Evolutionary conservation across 108 stramenopile genomes (phyloP).

Genomic region (Discostella pseudostelligera): DNA sequence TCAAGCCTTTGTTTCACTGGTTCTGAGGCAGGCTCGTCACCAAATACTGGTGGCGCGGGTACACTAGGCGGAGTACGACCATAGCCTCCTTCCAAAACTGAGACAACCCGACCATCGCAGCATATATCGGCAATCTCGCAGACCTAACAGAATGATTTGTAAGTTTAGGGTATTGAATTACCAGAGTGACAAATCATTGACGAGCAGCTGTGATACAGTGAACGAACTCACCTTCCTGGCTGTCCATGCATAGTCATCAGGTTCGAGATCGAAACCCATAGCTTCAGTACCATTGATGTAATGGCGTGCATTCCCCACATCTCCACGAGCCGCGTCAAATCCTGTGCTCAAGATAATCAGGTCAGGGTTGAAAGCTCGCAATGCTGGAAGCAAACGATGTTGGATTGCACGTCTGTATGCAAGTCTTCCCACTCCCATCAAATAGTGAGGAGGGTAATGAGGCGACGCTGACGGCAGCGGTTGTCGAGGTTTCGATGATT

Average conservation of each 20-base stretch:
- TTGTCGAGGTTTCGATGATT: slow-evolving; percentile 25
- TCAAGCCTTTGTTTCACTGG: slow-evolving; percentile 44
- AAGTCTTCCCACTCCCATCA: slow-evolving; percentile 54
- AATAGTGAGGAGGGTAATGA: slow-evolving; percentile 38
- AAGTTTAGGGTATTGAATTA: neutral
- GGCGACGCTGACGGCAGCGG: slow-evolving; percentile 38
- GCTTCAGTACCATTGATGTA: slow-evolving; percentile 58
- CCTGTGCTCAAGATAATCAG: slow-evolving; percentile 95
- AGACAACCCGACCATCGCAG: slow-evolving; percentile 88
- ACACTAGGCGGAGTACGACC: slow-evolving; percentile 55
- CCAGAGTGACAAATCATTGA: neutral
- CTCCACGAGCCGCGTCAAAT: slow-evolving; percentile 93
- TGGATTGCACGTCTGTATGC: slow-evolving; percentile 81
- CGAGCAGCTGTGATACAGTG: neutral
- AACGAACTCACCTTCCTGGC: slow-evolving; percentile 56
- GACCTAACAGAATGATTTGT: slow-evolving; percentile 34
- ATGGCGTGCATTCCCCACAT: slow-evolving; percentile 88
- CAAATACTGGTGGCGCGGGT: slow-evolving; percentile 27
- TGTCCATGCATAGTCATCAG: slow-evolving; percentile 85
- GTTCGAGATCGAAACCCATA: slow-evolving; percentile 81
- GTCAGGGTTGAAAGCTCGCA: slow-evolving; percentile 95
- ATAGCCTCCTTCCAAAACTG: slow-evolving; percentile 95
- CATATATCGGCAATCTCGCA: slow-evolving; percentile 88
- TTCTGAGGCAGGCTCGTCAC: slow-evolving; percentile 5
- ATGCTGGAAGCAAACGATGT: slow-evolving; percentile 76